Base-by-base conservation (phyloP, 768 basidiomycete species). In the Krasilnikovozyma curviuscula region DNA sequence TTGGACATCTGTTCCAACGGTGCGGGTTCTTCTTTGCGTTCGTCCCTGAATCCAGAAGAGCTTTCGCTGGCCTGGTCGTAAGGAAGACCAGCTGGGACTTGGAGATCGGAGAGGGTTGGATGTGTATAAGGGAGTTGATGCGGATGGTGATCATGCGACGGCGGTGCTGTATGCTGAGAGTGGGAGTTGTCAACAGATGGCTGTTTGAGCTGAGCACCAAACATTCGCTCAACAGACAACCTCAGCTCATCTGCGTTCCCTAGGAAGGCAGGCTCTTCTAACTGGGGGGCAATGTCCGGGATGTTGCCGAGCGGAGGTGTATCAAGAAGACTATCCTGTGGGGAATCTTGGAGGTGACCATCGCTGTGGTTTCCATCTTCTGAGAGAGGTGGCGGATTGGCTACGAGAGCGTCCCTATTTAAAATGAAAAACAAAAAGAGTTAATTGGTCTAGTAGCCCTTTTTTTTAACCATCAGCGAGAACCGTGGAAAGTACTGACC, bases 281-380 rank as follows among this genome's bases (percentile, higher is more conserved):
- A n/a, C 12, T 21, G 21, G 12, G 28, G 28, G 5, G 9, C 32
- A 25, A 3, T 27, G 41, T 5, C 28, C 41, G 25, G 32, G 23
- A 10, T 27, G n/a, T n/a, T 40, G 31, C 27, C 38, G 18, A 38
- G 34, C 7, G 45, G 50, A 34, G 44, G 50, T 1, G 45, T 46
- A 24, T 29, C n/a, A 13, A 52, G 50, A 33, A 46, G 19, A 3
- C 40, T 46, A 39, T 52, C 45, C 18, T 34, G 38, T 1, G 44
- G 50, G 27, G 50, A 52, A 39, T 14, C 38, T 3, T 51, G 29
- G 30, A 10, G 31, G 18, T 31, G 31, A 2, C 2, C 24, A 5
- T 4, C 14, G 19, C 14, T 10, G 18, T 21, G 18, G 3, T 35
- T 13, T 19, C 4, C 30, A 33, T 45, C 44, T 3, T 3, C 18